Evolutionary conservation across 345 rosid species (phyloP).

Genomic region (Bretschneidera sinensis): DNA sequence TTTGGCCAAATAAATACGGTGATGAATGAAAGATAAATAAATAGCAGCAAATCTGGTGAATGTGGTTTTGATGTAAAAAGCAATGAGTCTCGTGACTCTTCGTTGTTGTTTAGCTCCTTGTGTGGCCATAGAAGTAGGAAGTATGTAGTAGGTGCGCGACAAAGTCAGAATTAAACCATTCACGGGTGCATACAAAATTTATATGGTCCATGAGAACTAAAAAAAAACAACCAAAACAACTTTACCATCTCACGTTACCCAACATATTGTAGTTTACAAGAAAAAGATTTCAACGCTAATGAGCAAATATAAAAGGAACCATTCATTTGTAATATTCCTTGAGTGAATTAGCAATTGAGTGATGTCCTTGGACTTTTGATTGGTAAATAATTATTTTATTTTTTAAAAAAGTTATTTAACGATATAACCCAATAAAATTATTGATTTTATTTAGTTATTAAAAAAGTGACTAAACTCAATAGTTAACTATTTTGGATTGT

Average conservation of each 20-base stretch:
- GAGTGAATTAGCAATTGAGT: too few species aligned
- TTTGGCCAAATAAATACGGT: conserved; percentile 6
- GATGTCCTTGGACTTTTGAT: too few species aligned
- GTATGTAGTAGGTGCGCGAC: conserved; percentile 26
- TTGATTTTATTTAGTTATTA: too few species aligned
- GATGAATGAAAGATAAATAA: neutral
- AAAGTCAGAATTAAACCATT: conserved; percentile 33
- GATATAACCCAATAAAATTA: neutral
- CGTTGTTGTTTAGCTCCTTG: conserved; percentile 58
- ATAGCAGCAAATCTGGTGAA: conserved; percentile 10
- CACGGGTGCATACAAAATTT: conserved; percentile 37
- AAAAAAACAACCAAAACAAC: neutral
- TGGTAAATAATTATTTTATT: too few species aligned
- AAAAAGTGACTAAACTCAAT: too few species aligned
- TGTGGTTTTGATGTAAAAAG: conserved; percentile 20
- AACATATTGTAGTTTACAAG: neutral
- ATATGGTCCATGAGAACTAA: conserved; percentile 15
- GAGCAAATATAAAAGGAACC: conserved; percentile 6
- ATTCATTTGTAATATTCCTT: neutral
- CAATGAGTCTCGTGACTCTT: conserved; percentile 63
- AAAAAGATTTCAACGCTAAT: neutral
- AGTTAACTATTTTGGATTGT: too few species aligned
- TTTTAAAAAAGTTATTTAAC: too few species aligned
- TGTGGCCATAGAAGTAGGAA: conserved; percentile 35
- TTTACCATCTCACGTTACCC: neutral